These are phyloP conservation scores for Amaranthus tricolor DNA, from an alignment of 179 eudicot species.

Conservation along the genomic window DNA sequence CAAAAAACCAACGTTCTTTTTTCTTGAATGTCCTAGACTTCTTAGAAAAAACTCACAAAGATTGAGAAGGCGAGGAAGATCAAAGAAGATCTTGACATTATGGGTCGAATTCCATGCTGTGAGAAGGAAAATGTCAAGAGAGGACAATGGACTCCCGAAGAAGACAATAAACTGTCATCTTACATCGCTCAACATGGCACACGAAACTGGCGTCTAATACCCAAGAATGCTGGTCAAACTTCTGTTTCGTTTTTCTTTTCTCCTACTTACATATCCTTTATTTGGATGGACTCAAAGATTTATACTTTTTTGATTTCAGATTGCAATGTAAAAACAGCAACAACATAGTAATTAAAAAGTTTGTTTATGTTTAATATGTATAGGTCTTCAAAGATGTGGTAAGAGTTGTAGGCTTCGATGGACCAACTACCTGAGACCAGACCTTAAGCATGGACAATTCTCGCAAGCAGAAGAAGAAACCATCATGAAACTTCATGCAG, in stretches of 20 bases:
- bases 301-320: no score
- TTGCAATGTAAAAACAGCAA: no score
- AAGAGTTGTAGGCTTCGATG: slow-evolving; percentile 96
- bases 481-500: slow-evolving; percentile 84
- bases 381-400: slow-evolving; percentile 89
- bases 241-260: background rate
- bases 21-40: background rate
- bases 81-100: background rate
- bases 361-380: background rate
- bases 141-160: slow-evolving; percentile 95
- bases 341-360: no score
- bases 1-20: background rate
- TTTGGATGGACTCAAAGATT: no score
- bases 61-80: background rate
- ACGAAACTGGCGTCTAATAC: slow-evolving; percentile 89
- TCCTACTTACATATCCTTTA: background rate
- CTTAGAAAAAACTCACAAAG: background rate
- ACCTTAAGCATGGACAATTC: slow-evolving; percentile 86
- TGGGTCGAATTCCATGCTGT: slow-evolving; percentile 92
- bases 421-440: slow-evolving; percentile 95
- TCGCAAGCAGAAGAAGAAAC: slow-evolving; percentile 80
- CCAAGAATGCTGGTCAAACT: slow-evolving; percentile 74
- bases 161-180: slow-evolving; percentile 93
- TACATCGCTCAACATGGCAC: slow-evolving; percentile 92
- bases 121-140: slow-evolving; percentile 55